Base-by-base conservation (phyloP, 305 asterid genomes). In the Coffea humblotiana region DNA sequence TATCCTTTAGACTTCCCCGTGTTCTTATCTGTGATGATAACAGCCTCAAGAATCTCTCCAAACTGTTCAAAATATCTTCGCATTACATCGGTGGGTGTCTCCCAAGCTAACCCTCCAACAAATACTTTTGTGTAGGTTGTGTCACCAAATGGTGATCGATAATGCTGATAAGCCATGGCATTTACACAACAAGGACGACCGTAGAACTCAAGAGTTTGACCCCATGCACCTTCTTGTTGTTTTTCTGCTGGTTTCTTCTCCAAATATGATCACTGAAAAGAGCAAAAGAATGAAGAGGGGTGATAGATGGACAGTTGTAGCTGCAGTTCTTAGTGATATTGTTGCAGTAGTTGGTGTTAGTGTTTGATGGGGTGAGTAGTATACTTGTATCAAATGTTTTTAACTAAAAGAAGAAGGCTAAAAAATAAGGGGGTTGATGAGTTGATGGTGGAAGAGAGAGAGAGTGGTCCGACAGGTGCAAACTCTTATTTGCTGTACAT, bases 61-160 rank as follows among this genome's bases (percentile, higher is more conserved):
- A 95, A 95, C 84, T 92, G 97, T 43, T 92, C 91, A 82, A 95
- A 95, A 48, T 93, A 90, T 21, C 72, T 64, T 0, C 94, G 91
- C 99, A 95, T 92, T 75, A 91, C 88, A 32, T 95, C 98, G 12
- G 95, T 88, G 0, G 96, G 99, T 9, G 99, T 93, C 65, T 95
- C 99, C 99, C 99, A 95, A 52, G 99, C 99, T 13, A 95, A 88
- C 2, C 99, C 99, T 27, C 99, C 99, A 29, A 95, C 99, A 69
- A 95, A 95, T 21, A 95, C 98, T 83, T 95, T 95, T 0, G 99
- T 95, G 69, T 82, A 86, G 1, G 98, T 95, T 35, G 99, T 95
- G 89, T 92, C 99, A 43, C 99, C 99, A 75, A 93, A 95, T 43
- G 98, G 98, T 79, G 98, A 94, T 87, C 97, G 97, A 82, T 95